Base-by-base conservation (phyloP, 2,329 filamentous ascomycete genomes). In the Rhinocladiella mackenziei region DNA sequence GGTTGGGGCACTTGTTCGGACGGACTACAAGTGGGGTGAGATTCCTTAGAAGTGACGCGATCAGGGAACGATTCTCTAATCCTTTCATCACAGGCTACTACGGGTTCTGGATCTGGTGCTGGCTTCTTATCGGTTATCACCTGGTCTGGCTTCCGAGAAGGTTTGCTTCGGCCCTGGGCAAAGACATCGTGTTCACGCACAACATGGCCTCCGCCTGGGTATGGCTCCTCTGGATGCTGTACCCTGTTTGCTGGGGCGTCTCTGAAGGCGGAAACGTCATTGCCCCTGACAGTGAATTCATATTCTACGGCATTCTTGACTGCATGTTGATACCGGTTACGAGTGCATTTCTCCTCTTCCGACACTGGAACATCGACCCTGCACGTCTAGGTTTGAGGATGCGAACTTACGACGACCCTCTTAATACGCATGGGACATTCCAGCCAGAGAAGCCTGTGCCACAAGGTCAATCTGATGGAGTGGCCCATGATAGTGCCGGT, bases 191-290 rank as follows among this genome's bases (percentile, higher is more conserved):
- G 39, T 66, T 64, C 15, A 68, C 69, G 0, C 85, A 77, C 66
- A 51, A 75, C 42, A 64, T 68, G 9, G 79, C 77, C 48, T 79
- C 78, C 8, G 65, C 69, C 0, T 66, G 76, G 49, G 80, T 78
- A 11, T 64, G 83, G 22, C 83, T 80, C 80, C 75, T 78, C 54
- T 58, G 81, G 28, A n/a, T 54, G 8, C 28, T 42, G 11, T 84
- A 84, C 60, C 81, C 80, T 0, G 73, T 82, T 48, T 72, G 74
- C 13, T 84, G 80, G 78, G 80, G 77, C 40, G 56, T 83, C 2
- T 70, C 65, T 29, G 80, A 83, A 61, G 80, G 79, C 19, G 80
- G 78, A 7, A 84, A 84, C 54, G 63, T 82, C 51, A 82, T 84
- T 39, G 64, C 80, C 2, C 77, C 79, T 0, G 81, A 85, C 57